phyloP scores from a whole-genome alignment of 306 rosid species.

The Adenanthera pavonina region DNA sequence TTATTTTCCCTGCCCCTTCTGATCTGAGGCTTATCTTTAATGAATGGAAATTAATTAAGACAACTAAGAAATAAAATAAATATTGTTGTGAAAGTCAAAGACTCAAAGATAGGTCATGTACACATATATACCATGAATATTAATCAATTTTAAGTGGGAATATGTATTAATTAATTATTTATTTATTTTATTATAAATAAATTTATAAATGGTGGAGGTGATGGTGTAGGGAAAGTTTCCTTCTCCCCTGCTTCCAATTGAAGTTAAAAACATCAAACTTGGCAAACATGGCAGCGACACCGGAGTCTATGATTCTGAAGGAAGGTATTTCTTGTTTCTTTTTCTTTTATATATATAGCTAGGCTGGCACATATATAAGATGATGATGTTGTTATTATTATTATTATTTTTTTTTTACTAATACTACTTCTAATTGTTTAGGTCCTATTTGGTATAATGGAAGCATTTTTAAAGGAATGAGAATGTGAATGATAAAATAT shows the following conservation, averaged over 20 bases:
- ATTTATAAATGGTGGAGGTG: too few species aligned
- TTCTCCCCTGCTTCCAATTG: slow-evolving; percentile 58
- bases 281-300: slow-evolving; percentile 67
- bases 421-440: too few species aligned
- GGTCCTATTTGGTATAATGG: too few species aligned
- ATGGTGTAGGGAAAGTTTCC: slow-evolving; percentile 56
- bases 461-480: too few species aligned
- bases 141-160: too few species aligned
- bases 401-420: too few species aligned
- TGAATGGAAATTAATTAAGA: background rate
- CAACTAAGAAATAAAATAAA: background rate
- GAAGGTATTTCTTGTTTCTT: slow-evolving; percentile 48
- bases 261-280: slow-evolving; percentile 48
- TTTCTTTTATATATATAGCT: background rate
- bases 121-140: too few species aligned
- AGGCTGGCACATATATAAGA: too few species aligned
- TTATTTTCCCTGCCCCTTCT: background rate
- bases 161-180: too few species aligned
- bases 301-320: slow-evolving; percentile 63
- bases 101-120: background rate
- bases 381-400: too few species aligned
- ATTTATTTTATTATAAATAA: too few species aligned
- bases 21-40: background rate
- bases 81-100: background rate
- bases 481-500: too few species aligned